These are phyloP conservation scores for Neofusicoccum cordaticola DNA, from an alignment of 2,329 filamentous ascomycete genomes.

Conservation along the genomic window DNA sequence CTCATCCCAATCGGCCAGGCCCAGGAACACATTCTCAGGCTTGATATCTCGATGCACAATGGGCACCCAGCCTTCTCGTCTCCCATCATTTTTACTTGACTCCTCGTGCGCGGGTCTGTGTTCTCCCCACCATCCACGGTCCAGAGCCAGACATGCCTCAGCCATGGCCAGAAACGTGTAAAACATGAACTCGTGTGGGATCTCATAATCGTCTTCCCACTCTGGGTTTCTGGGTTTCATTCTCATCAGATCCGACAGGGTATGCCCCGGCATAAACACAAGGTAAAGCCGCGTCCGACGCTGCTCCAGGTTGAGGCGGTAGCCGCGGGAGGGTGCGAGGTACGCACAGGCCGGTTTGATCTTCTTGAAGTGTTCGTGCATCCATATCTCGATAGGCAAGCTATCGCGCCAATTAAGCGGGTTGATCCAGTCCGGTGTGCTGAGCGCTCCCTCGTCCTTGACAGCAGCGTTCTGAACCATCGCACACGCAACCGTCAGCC, in stretches of 20 bases:
- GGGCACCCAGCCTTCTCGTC: neutral
- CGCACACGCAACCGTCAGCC: neutral
- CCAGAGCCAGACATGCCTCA: neutral
- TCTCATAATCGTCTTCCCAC: no score
- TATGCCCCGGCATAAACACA: neutral
- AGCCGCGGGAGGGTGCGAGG: neutral
- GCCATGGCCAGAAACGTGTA: neutral
- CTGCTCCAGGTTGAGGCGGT: neutral
- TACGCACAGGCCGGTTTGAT: neutral
- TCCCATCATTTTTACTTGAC: neutral
- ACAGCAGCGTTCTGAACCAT: neutral
- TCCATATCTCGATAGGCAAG: neutral
- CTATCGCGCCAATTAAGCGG: neutral
- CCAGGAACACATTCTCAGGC: neutral
- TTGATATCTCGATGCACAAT: constrained; percentile 3
- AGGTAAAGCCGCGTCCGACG: neutral
- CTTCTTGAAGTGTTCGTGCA: neutral
- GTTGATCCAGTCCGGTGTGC: neutral
- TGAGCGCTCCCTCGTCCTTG: neutral
- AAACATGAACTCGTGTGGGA: neutral
- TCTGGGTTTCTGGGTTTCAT: neutral
- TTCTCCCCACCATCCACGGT: constrained; percentile 1
- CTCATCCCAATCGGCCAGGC: neutral
- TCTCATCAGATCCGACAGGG: neutral
- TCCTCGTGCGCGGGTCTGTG: neutral